Percentiles rank a stretch among this genome's conserved stretches.
Conservation (phyloP, 805 yeast genomes). For the Wickerhamomyces silvicola region DNA sequence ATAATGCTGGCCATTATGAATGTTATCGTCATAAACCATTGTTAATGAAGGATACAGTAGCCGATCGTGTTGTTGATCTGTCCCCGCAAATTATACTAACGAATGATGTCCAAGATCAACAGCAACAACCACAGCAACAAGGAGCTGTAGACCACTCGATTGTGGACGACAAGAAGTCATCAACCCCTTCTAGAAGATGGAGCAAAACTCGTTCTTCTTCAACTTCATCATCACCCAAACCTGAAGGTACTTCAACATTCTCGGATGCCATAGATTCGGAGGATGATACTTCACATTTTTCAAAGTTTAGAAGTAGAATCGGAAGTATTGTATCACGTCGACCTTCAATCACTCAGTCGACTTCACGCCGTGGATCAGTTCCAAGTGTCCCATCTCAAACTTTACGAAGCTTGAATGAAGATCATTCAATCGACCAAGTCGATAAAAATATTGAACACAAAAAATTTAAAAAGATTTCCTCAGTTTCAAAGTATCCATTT, state of each 20-base stretch:
- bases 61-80: slow-evolving; percentile 22
- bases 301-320: slow-evolving; percentile 18
- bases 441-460: slow-evolving; percentile 9
- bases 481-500: slow-evolving; percentile 52
- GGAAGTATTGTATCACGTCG: slow-evolving; percentile 20
- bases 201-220: not conserved
- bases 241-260: slow-evolving; percentile 13
- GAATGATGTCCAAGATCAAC: slow-evolving; percentile 15
- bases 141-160: no score
- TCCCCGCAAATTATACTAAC: no score
- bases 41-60: slow-evolving; percentile 26
- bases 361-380: slow-evolving; percentile 12
- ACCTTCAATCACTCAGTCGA: slow-evolving; percentile 8
- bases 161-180: slow-evolving; percentile 9
- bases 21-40: slow-evolving; percentile 76
- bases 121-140: slow-evolving; percentile 2
- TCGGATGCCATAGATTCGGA: slow-evolving; percentile 13
- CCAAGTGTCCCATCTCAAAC: not conserved
- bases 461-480: slow-evolving; percentile 47
- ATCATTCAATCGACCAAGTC: slow-evolving; percentile 1
- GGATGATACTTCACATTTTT: slow-evolving; percentile 14
- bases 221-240: not conserved
- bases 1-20: slow-evolving; percentile 85
- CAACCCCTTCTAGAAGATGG: slow-evolving; percentile 3
- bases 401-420: not conserved